Percentiles rank a stretch among this genome's conserved stretches.
Evolutionary conservation across 2,329 filamentous ascomycete species (phyloP).

Genomic region (Tolypocladium album): DNA sequence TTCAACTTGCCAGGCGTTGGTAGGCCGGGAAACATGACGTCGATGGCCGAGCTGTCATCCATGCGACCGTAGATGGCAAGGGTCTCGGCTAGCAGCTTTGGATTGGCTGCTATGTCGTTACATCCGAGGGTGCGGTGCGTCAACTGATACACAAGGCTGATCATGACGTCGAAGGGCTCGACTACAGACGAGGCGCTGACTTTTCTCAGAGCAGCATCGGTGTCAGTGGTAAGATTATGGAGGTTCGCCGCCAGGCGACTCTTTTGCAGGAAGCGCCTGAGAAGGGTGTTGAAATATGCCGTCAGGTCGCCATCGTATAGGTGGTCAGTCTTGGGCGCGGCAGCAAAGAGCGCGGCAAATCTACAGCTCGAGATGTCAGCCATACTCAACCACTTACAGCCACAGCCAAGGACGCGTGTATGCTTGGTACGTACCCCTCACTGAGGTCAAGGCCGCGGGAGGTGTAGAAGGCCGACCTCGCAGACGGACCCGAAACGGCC

Average conservation of each 20-base stretch:
- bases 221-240: constrained; percentile 30
- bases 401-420: background rate
- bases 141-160: constrained; percentile 41
- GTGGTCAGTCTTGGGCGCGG: constrained; percentile 12
- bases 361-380: constrained; percentile 4
- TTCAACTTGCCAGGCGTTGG: constrained; percentile 31
- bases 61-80: constrained; percentile 35
- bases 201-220: constrained; percentile 5
- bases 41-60: constrained; percentile 29
- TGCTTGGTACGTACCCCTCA: constrained; percentile 24
- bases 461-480: constrained; percentile 33
- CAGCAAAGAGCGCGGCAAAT: constrained; percentile 19
- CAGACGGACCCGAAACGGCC: constrained; percentile 29
- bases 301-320: constrained; percentile 11
- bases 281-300: constrained; percentile 13
- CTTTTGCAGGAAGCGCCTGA: constrained; percentile 24
- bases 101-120: constrained; percentile 40
- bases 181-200: constrained; percentile 9
- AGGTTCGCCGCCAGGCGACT: constrained; percentile 27
- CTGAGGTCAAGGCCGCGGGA: constrained; percentile 29
- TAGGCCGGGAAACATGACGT: constrained; percentile 42
- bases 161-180: constrained; percentile 43
- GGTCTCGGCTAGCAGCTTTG: constrained; percentile 26
- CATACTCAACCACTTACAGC: background rate
- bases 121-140: constrained; percentile 45